A percentile compares a stretch with the other conserved stretches of the same genome.
These are phyloP conservation scores for Trichomonas gallinae DNA, from an alignment of 208 protist species.

Conservation along the genomic window DNA sequence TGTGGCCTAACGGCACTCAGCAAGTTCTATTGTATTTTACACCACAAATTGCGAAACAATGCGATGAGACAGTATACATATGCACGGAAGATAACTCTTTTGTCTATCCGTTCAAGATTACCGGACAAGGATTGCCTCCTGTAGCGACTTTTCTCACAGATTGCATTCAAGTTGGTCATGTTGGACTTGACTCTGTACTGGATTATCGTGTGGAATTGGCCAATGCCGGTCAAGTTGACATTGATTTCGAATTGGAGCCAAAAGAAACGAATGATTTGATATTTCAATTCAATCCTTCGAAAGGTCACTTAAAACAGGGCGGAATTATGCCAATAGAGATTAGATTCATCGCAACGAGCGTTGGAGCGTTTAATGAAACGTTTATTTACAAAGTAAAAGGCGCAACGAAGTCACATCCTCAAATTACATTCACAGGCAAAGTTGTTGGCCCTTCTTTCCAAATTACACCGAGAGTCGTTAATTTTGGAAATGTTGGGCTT, in stretches of 20 bases:
- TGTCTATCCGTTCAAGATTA: neutral
- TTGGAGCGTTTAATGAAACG: neutral
- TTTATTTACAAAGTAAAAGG: neutral
- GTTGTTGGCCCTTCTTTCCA: neutral
- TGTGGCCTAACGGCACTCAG: neutral
- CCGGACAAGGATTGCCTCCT: neutral
- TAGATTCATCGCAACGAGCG: neutral
- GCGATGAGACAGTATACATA: neutral
- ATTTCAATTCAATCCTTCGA: neutral
- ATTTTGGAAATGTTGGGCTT: neutral
- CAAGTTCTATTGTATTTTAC: neutral
- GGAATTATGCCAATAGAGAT: neutral
- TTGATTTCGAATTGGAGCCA: neutral
- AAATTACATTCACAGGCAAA: neutral
- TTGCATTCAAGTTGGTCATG: neutral
- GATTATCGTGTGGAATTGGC: neutral
- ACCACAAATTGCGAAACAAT: neutral
- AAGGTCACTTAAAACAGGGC: neutral
- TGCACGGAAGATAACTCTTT: neutral
- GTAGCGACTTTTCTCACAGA: neutral
- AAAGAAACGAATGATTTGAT: neutral
- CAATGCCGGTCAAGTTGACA: neutral
- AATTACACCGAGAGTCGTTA: neutral
- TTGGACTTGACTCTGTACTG: neutral
- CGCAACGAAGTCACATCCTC: neutral